A percentile compares a stretch with the other conserved stretches of the same genome.
phyloP scores from a whole-genome alignment of 2,329 filamentous ascomycete genomes.

The Diaporthe helianthi region DNA sequence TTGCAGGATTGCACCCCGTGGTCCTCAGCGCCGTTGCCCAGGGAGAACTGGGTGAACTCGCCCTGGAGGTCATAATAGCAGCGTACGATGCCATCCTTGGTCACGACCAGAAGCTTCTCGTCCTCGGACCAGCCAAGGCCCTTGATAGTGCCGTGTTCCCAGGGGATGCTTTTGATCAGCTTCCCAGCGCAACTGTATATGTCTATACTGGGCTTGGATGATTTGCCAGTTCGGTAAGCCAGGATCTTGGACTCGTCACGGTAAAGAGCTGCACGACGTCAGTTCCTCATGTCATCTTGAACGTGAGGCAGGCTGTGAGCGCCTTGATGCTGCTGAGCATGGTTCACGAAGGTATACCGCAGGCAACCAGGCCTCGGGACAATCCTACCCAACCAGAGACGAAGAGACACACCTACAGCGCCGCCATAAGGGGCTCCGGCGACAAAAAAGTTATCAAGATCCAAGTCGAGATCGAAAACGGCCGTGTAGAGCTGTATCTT shows the following conservation, averaged over 20 bases:
- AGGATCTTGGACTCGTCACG: slow-evolving; percentile 87
- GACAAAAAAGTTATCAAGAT: slow-evolving; percentile 93
- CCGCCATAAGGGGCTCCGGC: slow-evolving; percentile 92
- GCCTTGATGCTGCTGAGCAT: not conserved
- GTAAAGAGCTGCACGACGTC: slow-evolving; percentile 71
- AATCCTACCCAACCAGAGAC: not conserved
- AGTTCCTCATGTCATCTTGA: slow-evolving; percentile 35
- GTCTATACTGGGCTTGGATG: slow-evolving; percentile 84
- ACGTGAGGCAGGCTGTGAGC: not conserved
- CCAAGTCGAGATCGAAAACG: slow-evolving; percentile 90
- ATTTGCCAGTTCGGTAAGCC: slow-evolving; percentile 74
- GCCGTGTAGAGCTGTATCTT: slow-evolving; percentile 93
- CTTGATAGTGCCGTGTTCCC: slow-evolving; percentile 88
- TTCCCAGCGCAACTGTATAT: slow-evolving; percentile 94
- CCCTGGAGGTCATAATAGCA: slow-evolving; percentile 92
- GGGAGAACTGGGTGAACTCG: slow-evolving; percentile 92
- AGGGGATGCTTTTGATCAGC: slow-evolving; percentile 83
- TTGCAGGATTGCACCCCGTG: slow-evolving; percentile 86
- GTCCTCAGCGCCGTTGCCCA: slow-evolving; percentile 89
- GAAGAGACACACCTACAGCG: slow-evolving; percentile 75
- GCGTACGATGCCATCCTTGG: slow-evolving; percentile 86
- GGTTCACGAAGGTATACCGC: not conserved
- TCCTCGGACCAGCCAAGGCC: slow-evolving; percentile 97
- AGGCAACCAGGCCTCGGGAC: too few relatives aligned
- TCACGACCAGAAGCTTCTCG: slow-evolving; percentile 87